Evolutionary conservation across 139 green algal species (phyloP), one percentile per base, ranked within the genome.

Genomic region (Helicosporidium sp.): DNA sequence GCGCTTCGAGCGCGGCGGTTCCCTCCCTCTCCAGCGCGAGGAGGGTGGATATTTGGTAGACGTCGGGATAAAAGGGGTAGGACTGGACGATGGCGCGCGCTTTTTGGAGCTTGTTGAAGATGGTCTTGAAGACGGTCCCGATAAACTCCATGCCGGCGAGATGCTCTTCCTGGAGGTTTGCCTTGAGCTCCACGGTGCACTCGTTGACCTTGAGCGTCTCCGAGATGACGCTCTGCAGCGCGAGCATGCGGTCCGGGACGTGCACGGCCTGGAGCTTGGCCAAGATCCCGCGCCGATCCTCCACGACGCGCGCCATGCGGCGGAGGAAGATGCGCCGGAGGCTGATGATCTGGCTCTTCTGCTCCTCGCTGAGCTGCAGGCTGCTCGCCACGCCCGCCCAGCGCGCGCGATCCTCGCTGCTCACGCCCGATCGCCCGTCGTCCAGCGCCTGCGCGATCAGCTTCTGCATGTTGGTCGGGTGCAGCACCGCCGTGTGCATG

Each of bases 91-190:
- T 62, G n/a, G 48, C 60, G 16, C 60, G 47, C 16, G 60, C 60
- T 41, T 68, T 68, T 28, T 68, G 60, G 33, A 68, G 41, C 22
- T 52, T 52, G 20, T 15, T 41, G 18, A 68, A 55, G 40, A 68
- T 68, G 27, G 52, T 62, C 33, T 68, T 68, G 52, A 68, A 62
- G 25, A 68, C 60, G 18, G 60, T 68, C 19, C 60, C 60, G 41
- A 68, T 68, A 28, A 68, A 68, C 47, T 68, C 60, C 52, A 68
- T 57, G 17, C 52, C 54, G n/a, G 46, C 50, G 26, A 68, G 54
- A 47, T 68, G 60, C 48, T 68, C 60, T 37, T 68, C 60, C 41
- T 68, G 60, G 33, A 68, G 34, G 57, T 68, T 68, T 33, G 52
- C 40, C 46, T 68, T 68, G 18, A 68, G 48, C 37, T 49, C 54